Percentiles rank a stretch among this genome's conserved stretches.
phyloP scores from a whole-genome alignment of 345 rosid genomes.

The Salix koriyanagi region DNA sequence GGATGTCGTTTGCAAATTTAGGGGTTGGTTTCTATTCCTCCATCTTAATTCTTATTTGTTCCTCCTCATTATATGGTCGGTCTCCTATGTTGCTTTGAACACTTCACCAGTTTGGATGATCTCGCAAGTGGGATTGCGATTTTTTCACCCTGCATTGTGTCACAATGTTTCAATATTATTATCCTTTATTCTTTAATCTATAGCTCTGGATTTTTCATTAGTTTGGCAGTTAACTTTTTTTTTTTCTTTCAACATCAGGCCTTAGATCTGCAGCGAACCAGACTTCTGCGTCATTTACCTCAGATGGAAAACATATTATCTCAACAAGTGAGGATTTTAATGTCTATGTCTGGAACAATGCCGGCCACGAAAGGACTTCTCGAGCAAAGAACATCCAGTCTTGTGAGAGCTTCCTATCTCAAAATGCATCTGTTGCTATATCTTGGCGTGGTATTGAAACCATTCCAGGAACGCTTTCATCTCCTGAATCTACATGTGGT shows the following conservation, averaged over 20 bases:
- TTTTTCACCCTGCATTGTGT: not conserved
- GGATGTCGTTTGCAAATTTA: constrained; percentile 57
- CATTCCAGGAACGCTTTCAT: constrained; percentile 6
- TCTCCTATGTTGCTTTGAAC: not conserved
- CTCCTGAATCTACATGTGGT: constrained; percentile 15
- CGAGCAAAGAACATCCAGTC: constrained; percentile 41
- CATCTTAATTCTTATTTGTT: not conserved
- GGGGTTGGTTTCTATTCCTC: constrained; percentile 35
- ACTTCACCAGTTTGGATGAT: not conserved
- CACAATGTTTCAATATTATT: not conserved
- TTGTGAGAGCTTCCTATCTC: constrained; percentile 57
- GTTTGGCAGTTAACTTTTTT: not conserved
- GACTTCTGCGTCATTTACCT: constrained; percentile 55
- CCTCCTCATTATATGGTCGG: not conserved
- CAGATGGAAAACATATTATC: constrained; percentile 68
- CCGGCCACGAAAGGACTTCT: constrained; percentile 35
- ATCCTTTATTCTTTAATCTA: not conserved
- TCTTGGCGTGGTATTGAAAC: constrained; percentile 59
- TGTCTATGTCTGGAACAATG: constrained; percentile 62
- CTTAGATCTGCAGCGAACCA: constrained; percentile 48
- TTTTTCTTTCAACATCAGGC: constrained; percentile 40
- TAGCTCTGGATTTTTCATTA: not conserved
- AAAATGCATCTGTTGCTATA: constrained; percentile 56
- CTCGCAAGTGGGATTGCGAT: not conserved
- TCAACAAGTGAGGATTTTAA: constrained; percentile 66